phyloP scores from a whole-genome alignment of 2,329 filamentous ascomycete species.

The Trichoderma afroharzianum region DNA sequence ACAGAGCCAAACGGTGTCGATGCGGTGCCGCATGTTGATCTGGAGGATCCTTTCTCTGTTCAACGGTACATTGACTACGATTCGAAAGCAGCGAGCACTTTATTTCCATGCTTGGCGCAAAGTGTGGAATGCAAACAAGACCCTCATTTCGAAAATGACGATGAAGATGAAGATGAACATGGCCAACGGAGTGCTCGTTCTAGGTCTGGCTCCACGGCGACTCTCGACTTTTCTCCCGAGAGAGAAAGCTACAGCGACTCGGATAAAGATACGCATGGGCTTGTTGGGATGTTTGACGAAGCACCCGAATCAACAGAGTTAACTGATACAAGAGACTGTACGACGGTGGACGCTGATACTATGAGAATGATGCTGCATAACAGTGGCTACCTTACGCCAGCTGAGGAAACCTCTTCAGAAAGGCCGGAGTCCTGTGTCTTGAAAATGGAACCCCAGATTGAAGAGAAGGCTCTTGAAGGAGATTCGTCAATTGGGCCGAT shows the following conservation, averaged over 20 bases:
- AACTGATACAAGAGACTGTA: not conserved
- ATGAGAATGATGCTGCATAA: not conserved
- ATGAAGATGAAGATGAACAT: not conserved
- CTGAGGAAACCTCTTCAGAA: not conserved
- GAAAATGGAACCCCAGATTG: not conserved
- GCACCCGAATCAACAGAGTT: not conserved
- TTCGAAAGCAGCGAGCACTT: not conserved
- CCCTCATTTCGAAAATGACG: not conserved
- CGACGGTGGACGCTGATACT: not conserved
- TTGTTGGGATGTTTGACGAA: not conserved
- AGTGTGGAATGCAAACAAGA: not conserved
- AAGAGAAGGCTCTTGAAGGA: not conserved
- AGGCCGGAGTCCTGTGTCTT: not conserved
- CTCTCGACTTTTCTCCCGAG: not conserved
- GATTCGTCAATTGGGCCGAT: too few relatives aligned
- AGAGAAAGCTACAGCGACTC: not conserved
- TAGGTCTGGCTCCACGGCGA: not conserved
- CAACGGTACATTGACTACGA: not conserved
- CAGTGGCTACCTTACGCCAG: not conserved
- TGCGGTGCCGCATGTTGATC: not conserved
- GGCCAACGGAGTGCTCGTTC: not conserved
- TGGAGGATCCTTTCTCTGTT: not conserved
- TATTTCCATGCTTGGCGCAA: not conserved
- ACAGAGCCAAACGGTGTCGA: too few relatives aligned
- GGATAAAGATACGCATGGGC: not conserved